Evolutionary conservation across 768 basidiomycete species (phyloP), one percentile per base, ranked within the genome.

Genomic region (Paxillus ammoniavirescens): DNA sequence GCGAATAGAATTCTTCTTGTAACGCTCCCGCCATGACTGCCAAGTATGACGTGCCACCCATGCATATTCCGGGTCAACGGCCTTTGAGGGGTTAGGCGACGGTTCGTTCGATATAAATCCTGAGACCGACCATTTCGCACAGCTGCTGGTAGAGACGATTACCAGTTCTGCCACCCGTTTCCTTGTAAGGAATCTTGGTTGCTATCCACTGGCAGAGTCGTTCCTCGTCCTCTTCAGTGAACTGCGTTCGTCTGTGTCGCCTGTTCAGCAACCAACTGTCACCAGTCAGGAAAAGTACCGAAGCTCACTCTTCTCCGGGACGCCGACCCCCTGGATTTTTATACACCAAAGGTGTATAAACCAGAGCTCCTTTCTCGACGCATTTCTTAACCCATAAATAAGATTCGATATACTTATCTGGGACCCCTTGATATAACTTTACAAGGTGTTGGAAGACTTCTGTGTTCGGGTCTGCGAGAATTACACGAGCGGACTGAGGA

Each of bases 21-120:
- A 93, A 28, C 91, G 78, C 64, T 93, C 90, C 26, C 91, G 81
- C 90, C 90, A 93, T 14, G 90, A 93, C 59, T 91, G 89, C 90
- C 90, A 93, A 2, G 89, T 91, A 65, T 93, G 90, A 14, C 89
- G 83, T 23, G 75, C 77, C 17, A 91, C 91, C 90, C 90, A 92
- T 0, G 79, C 75, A 61, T 82, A 91, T 57, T 89, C 87, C 2
- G 88, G 84, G 56, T 90, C 86, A 47, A 71, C 70, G 45, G 74
- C 75, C 89, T 91, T 58, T 8, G 15, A 40, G 26, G 21, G 28
- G 35, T 60, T 17, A 62, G 37, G 47, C 17, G 10, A 26, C 13
- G n/a, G 17, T 52, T 35, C 9, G 3, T 37, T n/a, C 23, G 33
- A 13, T 14, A n/a, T 44, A 51, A 8, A 33, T 9, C 36, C 38